These are phyloP conservation scores for Globisporangium apiculatum DNA, from an alignment of 352 stramenopile genomes.

Conservation along the genomic window DNA sequence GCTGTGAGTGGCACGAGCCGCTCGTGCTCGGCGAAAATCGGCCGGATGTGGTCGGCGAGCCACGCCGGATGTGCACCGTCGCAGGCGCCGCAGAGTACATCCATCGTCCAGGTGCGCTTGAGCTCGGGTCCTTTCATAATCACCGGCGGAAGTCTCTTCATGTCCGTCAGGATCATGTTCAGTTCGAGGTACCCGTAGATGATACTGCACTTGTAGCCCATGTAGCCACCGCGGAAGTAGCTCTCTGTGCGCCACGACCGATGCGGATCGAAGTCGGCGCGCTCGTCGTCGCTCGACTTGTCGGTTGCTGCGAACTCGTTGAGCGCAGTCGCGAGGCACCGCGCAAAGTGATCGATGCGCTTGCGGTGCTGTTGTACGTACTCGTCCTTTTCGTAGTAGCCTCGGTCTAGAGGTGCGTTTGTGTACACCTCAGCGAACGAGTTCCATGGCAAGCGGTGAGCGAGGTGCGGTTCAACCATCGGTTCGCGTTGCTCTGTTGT, in stretches of 20 bases:
- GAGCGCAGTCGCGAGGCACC: not conserved
- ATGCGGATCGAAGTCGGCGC: not conserved
- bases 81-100: too few relatives aligned
- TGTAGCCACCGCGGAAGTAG: not conserved
- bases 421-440: not conserved
- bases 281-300: not conserved
- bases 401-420: not conserved
- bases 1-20: constrained; percentile 10
- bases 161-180: constrained; percentile 12
- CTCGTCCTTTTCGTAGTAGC: not conserved
- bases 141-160: constrained; percentile 1
- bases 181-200: constrained; percentile 9
- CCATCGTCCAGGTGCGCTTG: too few relatives aligned
- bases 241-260: not conserved
- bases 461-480: not conserved
- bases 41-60: constrained; percentile 3
- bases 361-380: not conserved
- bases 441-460: not conserved
- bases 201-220: constrained; percentile 2
- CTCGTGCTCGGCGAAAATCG: constrained; percentile 4
- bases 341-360: not conserved
- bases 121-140: not conserved
- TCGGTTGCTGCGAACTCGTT: not conserved
- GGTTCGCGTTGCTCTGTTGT: not conserved
- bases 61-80: constrained; percentile 7